phyloP scores from a whole-genome alignment of 2,329 filamentous ascomycete genomes.

The Aspergillus felis region DNA sequence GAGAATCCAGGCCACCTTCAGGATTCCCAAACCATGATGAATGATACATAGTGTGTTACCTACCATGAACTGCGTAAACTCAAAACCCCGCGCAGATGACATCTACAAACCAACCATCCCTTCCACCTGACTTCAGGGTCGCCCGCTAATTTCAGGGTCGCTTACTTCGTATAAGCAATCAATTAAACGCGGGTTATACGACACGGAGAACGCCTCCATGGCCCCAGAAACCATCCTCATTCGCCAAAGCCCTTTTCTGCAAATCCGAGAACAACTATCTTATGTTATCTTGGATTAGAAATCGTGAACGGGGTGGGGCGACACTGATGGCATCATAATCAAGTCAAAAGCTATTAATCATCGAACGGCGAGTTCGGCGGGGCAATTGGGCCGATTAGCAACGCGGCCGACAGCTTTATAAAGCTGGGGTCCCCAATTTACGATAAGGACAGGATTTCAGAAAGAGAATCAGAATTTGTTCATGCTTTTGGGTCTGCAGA shows the following conservation, averaged over 20 bases:
- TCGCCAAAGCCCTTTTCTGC: not conserved
- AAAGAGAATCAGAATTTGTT: not conserved
- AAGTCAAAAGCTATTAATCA: constrained; percentile 2
- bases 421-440: not conserved
- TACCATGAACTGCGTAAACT: not conserved
- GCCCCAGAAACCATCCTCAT: not conserved
- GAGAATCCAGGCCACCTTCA: not conserved
- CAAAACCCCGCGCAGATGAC: too few relatives aligned
- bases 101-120: too few relatives aligned
- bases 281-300: not conserved
- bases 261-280: not conserved
- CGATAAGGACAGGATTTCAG: not conserved
- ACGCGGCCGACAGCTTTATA: not conserved
- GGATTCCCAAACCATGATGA: too few relatives aligned
- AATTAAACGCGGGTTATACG: not conserved
- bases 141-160: too few relatives aligned
- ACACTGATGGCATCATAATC: not conserved
- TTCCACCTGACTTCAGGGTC: too few relatives aligned
- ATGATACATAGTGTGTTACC: too few relatives aligned
- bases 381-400: not conserved
- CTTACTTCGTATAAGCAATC: not conserved
- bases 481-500: not conserved
- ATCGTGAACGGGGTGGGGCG: not conserved
- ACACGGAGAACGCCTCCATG: not conserved
- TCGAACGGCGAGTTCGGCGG: not conserved